Conservation (phyloP, 1,139 yeast genomes). For the Saccharomyces hybrid region DNA sequence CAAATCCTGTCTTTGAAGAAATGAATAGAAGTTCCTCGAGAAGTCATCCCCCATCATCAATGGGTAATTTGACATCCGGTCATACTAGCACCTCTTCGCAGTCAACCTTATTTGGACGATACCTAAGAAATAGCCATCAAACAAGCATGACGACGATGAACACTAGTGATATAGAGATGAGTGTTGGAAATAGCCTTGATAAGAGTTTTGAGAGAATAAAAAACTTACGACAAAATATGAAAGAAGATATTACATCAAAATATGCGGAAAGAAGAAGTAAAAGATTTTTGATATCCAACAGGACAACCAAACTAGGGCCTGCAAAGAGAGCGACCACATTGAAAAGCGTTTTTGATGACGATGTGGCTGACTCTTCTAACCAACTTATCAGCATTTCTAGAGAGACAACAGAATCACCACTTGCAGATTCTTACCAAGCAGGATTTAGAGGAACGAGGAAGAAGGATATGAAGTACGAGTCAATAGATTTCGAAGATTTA, state of each 20-base stretch:
- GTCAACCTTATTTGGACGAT: constrained; percentile 21
- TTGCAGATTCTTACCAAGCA: background rate
- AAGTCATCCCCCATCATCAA: background rate
- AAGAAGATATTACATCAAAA: constrained; percentile 26
- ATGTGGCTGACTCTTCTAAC: background rate
- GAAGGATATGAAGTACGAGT: constrained; percentile 12
- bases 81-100: background rate
- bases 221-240: constrained; percentile 22
- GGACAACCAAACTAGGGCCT: constrained; percentile 33
- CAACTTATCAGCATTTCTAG: constrained; percentile 4
- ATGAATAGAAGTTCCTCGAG: background rate
- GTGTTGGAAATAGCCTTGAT: constrained; percentile 5
- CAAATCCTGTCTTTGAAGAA: background rate
- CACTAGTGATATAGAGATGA: constrained; percentile 8
- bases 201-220: constrained; percentile 17
- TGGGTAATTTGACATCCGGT: background rate
- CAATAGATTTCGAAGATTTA: constrained; percentile 32
- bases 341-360: background rate
- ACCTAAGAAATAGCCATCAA: constrained; percentile 13
- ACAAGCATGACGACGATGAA: constrained; percentile 24
- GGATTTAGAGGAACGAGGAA: background rate
- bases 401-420: constrained; percentile 1
- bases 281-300: constrained; percentile 25
- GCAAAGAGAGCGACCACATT: constrained; percentile 31
- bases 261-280: constrained; percentile 31